Base-by-base conservation (phyloP, 2,329 filamentous ascomycete species). In the Neonectria hederae region DNA sequence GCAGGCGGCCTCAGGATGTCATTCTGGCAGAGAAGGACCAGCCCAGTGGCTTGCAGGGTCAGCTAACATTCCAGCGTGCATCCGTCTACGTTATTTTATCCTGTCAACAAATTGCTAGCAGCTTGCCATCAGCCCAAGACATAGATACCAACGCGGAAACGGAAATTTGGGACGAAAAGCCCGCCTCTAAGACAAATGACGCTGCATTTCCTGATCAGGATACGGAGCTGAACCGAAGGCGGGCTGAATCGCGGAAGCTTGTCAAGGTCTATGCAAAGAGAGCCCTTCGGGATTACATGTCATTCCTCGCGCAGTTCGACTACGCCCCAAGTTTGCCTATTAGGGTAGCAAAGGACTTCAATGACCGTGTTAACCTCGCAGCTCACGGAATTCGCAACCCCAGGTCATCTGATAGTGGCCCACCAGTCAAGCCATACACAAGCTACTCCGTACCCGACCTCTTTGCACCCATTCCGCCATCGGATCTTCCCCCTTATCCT, bases 251-350 rank as follows among this genome's bases (percentile, higher is more conserved):
- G 8, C 86, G 90, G 48, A 93, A 91, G 76, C 79, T 86, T 26
- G 90, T 95, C 69, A 92, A 92, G 71, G 84, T 85, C 1, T 89
- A 91, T 77, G 92, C 92, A 4, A 94, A 92, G 77, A 86, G 89
- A 59, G 92, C 92, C 1, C 79, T 96, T 22, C 86, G 90, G 63
- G 92, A 96, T 78, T 94, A 92, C 75, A 82, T 89, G 71, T 82
- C 86, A 22, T 96, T 92, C 74, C 81, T 97, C 42, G 87, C 88
- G 1, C 83, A 89, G 63, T 89, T 96, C 67, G 91, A 96, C 72
- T 96, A 96, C 78, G 92, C 92, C 0, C 91, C 92, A 0, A 87
- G 91, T 53, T 77, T 92, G 45, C 86, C 90, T 8, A 78, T 86
- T 48, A 84, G 88, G 48, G 79, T 88, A 26, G 86, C 84, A 19